These are phyloP conservation scores for Prunus mira DNA, from an alignment of 306 rosid genomes.

Conservation along the genomic window DNA sequence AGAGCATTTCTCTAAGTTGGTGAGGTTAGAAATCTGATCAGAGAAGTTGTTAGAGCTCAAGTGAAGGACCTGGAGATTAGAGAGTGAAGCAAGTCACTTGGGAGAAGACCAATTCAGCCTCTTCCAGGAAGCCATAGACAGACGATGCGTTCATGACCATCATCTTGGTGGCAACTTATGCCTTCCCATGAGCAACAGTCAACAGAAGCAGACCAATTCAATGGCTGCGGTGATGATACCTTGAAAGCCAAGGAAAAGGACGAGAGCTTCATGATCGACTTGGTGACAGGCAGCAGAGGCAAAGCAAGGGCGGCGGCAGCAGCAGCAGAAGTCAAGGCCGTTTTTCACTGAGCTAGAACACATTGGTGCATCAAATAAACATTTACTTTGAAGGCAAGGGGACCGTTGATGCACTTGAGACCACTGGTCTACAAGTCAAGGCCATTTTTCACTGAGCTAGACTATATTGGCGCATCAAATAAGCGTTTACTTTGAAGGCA, in stretches of 20 bases:
- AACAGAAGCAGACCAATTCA: neutral
- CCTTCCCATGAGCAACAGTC: conserved; percentile 2
- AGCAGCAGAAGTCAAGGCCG: too few species aligned
- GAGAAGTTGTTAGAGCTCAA: conserved; percentile 53
- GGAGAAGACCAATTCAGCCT: neutral
- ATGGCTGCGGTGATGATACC: neutral
- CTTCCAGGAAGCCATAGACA: neutral
- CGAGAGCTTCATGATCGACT: neutral
- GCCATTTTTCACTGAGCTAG: too few species aligned
- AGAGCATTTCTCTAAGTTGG: conserved; percentile 79
- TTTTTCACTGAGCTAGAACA: too few species aligned
- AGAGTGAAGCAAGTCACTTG: neutral
- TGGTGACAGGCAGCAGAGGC: neutral
- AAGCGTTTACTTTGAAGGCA: too few species aligned
- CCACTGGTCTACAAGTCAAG: too few species aligned
- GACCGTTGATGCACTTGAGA: too few species aligned
- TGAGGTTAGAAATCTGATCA: conserved; percentile 61
- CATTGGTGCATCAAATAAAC: too few species aligned
- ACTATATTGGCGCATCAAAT: too few species aligned
- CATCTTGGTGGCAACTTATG: neutral
- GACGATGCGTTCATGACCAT: neutral
- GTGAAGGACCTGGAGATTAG: neutral
- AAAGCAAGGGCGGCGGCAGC: neutral
- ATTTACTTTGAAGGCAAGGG: too few species aligned
- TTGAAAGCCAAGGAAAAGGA: neutral